Conservation (phyloP, 495 filamentous ascomycete species). For the Coniosporium apollinis region DNA sequence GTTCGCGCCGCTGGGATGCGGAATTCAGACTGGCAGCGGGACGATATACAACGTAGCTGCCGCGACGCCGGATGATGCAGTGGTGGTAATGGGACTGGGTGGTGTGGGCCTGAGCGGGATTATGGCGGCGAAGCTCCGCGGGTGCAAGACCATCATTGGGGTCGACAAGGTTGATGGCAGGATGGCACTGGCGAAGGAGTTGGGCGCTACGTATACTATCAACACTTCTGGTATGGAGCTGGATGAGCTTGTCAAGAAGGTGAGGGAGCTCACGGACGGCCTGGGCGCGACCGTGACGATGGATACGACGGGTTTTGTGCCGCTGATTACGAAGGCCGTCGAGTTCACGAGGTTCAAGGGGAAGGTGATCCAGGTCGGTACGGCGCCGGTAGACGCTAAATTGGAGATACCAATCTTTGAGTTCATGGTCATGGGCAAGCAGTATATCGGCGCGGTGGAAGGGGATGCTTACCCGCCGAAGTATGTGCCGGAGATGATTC, state of each 20-base stretch:
- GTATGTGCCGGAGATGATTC: constrained; percentile 16
- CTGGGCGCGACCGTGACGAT: constrained; percentile 9
- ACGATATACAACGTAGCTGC: constrained; percentile 13
- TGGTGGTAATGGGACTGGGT: constrained; percentile 15
- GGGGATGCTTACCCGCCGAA: constrained; percentile 10
- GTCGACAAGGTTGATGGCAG: constrained; percentile 12
- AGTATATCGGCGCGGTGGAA: constrained; percentile 12
- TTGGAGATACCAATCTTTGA: constrained; percentile 7
- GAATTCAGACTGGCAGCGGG: constrained; percentile 26
- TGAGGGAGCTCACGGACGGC: constrained; percentile 9
- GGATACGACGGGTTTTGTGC: constrained; percentile 14
- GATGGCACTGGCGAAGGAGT: constrained; percentile 13
- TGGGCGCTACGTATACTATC: constrained; percentile 15
- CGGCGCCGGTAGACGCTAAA: constrained; percentile 9
- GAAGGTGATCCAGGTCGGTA: constrained; percentile 16
- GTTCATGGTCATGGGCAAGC: constrained; percentile 14
- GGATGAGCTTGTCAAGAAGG: constrained; percentile 4
- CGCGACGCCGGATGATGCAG: constrained; percentile 7
- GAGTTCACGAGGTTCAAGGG: constrained; percentile 12
- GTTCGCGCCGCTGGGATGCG: constrained; percentile 28
- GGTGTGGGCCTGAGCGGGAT: constrained; percentile 16
- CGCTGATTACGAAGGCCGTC: constrained; percentile 12
- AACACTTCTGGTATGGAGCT: constrained; percentile 6
- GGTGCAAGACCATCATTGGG: constrained; percentile 13
- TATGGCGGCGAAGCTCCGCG: constrained; percentile 16